These are phyloP conservation scores for Quercus lobata DNA, from an alignment of 331 rosid genomes.

Conservation along the genomic window DNA sequence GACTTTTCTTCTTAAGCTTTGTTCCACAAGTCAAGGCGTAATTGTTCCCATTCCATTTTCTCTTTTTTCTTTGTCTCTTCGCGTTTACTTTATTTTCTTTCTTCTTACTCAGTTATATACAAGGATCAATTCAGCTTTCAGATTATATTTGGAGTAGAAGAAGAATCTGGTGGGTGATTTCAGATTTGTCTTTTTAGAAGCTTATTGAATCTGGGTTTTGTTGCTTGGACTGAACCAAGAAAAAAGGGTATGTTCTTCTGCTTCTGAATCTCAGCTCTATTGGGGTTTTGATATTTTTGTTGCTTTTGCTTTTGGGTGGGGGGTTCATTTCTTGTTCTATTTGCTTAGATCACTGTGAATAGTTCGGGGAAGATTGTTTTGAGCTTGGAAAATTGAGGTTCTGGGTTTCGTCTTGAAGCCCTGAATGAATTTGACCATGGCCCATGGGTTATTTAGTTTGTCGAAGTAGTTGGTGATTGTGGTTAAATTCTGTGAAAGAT, in stretches of 20 bases:
- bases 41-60: background rate
- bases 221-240: slow-evolving; percentile 11
- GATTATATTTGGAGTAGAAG: background rate
- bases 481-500: slow-evolving; percentile 15
- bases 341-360: background rate
- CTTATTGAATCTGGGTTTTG: slow-evolving; percentile 16
- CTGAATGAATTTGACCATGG: slow-evolving; percentile 16
- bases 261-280: slow-evolving; percentile 28
- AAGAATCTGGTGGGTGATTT: slow-evolving; percentile 5
- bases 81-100: slow-evolving; percentile 11
- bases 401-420: slow-evolving; percentile 5
- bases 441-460: slow-evolving; percentile 11
- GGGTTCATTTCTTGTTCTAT: slow-evolving; percentile 7
- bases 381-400: slow-evolving; percentile 17
- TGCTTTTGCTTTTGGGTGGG: slow-evolving; percentile 20
- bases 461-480: background rate
- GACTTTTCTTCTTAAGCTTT: background rate
- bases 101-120: too few relatives aligned
- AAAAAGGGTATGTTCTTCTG: slow-evolving; percentile 42
- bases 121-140: background rate
- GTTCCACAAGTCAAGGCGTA: slow-evolving; percentile 31
- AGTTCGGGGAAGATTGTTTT: slow-evolving; percentile 8
- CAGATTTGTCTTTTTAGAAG: slow-evolving; percentile 6
- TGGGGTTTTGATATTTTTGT: slow-evolving; percentile 30
- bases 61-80: background rate